Conservation (phyloP, 192 early-diverging fungal genomes). For the Podila epicladia region DNA sequence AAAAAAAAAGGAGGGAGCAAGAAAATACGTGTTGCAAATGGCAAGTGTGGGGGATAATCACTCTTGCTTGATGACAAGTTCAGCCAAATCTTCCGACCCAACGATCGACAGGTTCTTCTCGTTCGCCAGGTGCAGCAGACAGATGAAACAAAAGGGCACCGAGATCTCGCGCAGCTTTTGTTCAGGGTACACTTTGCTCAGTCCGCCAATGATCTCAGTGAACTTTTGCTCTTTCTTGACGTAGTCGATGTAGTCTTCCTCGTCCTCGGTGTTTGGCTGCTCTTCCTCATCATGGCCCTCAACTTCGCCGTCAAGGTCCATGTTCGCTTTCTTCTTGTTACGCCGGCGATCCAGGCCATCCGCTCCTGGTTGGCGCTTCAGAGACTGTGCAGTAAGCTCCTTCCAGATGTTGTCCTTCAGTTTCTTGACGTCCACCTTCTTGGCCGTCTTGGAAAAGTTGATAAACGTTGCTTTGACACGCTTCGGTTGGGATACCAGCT, state of each 20-base stretch:
- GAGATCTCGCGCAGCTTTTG: conserved; percentile 91
- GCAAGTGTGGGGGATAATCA: not conserved
- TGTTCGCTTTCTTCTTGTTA: conserved; percentile 27
- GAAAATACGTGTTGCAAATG: too few relatives aligned
- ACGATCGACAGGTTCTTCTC: conserved; percentile 83
- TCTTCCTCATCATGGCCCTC: not conserved
- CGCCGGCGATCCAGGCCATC: conserved; percentile 9
- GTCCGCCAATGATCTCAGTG: conserved; percentile 73
- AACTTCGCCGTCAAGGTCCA: conserved; percentile 13
- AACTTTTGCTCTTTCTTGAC: conserved; percentile 76
- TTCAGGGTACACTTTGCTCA: conserved; percentile 80
- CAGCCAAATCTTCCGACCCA: conserved; percentile 28
- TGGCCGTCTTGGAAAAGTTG: conserved; percentile 88
- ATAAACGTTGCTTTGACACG: conserved; percentile 73
- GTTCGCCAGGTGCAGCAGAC: conserved; percentile 95
- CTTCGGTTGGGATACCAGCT: conserved; percentile 66
- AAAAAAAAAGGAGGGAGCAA: too few relatives aligned
- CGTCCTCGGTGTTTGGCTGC: conserved; percentile 18
- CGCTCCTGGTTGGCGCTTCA: conserved; percentile 33
- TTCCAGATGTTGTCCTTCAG: conserved; percentile 98
- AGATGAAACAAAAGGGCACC: conserved; percentile 97
- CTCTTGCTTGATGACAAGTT: conserved; percentile 30
- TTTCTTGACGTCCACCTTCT: conserved; percentile 93
- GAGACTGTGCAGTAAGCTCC: conserved; percentile 57
- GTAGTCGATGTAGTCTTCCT: conserved; percentile 16